These are phyloP conservation scores for Pyrenophora tritici-repentis DNA, from an alignment of 2,329 filamentous ascomycete genomes.

Conservation along the genomic window DNA sequence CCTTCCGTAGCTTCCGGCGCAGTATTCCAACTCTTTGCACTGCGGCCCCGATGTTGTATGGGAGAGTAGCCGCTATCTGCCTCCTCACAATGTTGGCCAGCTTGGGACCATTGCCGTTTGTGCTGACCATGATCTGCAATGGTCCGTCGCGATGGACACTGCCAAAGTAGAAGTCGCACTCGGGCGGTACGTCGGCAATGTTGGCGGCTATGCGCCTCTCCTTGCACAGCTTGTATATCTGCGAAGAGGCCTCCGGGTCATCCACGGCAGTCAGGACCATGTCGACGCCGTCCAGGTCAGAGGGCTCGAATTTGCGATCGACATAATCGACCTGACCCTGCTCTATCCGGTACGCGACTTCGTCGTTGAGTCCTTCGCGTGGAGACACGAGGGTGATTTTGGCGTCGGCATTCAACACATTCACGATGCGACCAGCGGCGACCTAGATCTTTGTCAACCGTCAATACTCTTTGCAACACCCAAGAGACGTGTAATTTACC, in stretches of 20 bases:
- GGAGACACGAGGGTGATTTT: constrained; percentile 86
- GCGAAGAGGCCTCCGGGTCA: constrained; percentile 85
- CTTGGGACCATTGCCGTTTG: constrained; percentile 93
- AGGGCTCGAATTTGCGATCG: constrained; percentile 81
- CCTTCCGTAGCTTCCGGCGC: constrained; percentile 74
- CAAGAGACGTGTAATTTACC: constrained; percentile 58
- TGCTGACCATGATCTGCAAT: constrained; percentile 97
- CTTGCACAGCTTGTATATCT: constrained; percentile 94
- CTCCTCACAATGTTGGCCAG: constrained; percentile 84
- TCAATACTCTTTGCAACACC: constrained; percentile 24
- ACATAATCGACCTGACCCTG: constrained; percentile 77
- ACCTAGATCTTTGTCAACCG: constrained; percentile 66
- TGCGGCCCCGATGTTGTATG: constrained; percentile 79
- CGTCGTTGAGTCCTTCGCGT: constrained; percentile 77
- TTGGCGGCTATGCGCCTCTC: constrained; percentile 83
- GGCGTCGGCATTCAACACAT: constrained; percentile 93
- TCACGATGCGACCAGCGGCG: constrained; percentile 89
- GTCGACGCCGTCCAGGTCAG: constrained; percentile 78
- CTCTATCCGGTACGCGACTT: constrained; percentile 81
- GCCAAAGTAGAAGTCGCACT: constrained; percentile 99
- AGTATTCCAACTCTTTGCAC: constrained; percentile 83
- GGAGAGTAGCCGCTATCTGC: constrained; percentile 77
- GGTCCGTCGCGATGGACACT: constrained; percentile 94
- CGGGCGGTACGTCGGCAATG: constrained; percentile 93
- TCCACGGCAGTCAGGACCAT: constrained; percentile 96